Percentiles rank a stretch among this genome's conserved stretches.
Conservation (phyloP, 2,329 filamentous ascomycete species). For the Exophiala viscosa region DNA sequence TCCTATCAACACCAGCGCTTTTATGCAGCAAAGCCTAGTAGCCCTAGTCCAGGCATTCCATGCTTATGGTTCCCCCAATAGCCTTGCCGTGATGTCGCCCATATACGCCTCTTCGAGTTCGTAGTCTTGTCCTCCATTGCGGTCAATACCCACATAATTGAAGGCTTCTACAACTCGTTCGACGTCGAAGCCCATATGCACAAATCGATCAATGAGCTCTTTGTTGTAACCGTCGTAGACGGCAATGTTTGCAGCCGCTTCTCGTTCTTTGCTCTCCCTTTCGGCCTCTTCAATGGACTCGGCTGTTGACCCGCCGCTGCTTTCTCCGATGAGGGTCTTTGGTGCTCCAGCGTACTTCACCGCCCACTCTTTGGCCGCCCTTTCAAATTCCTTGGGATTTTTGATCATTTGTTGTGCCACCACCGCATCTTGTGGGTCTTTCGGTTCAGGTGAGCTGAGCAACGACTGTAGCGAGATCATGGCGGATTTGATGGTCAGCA, state of each 20-base stretch:
- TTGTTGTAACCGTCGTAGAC: conserved; percentile 84
- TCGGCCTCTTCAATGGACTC: conserved; percentile 54
- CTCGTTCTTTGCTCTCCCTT: conserved; percentile 41
- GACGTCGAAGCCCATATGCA: conserved; percentile 86
- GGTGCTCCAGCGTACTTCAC: conserved; percentile 77
- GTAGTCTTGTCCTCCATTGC: conserved; percentile 73
- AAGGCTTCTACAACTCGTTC: conserved; percentile 84
- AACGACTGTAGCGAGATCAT: conserved; percentile 90
- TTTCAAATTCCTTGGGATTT: conserved; percentile 72
- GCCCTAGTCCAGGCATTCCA: background rate
- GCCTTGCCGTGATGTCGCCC: conserved; percentile 79
- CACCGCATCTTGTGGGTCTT: conserved; percentile 94
- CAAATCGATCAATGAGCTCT: conserved; percentile 76
- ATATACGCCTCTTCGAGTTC: conserved; percentile 86
- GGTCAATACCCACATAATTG: conserved; percentile 73
- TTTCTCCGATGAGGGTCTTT: conserved; percentile 50
- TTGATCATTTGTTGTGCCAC: conserved; percentile 86
- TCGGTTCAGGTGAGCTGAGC: conserved; percentile 88
- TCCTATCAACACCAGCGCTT: conserved; percentile 23
- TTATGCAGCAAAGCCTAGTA: conserved; percentile 13
- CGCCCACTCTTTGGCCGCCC: conserved; percentile 86
- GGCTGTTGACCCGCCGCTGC: conserved; percentile 51
- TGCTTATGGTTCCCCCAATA: conserved; percentile 70
- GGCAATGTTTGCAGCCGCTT: conserved; percentile 55
- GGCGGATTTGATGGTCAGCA: conserved; percentile 92